Percentiles rank a stretch among this genome's conserved stretches.
Evolutionary conservation across 2,329 filamentous ascomycete species (phyloP).

Genomic region (Exserohilum rostratum): DNA sequence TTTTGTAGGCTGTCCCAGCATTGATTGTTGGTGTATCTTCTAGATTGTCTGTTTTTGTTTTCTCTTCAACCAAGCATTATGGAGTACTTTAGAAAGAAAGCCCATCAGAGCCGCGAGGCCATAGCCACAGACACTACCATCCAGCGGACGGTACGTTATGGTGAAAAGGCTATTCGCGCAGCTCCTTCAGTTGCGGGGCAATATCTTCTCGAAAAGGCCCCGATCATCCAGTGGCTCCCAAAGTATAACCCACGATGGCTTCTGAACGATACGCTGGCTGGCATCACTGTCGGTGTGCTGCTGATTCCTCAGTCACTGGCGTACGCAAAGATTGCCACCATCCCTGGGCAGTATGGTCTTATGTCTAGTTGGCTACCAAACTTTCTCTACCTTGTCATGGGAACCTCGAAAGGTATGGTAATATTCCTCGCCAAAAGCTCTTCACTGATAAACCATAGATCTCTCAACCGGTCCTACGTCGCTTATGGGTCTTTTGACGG

Average conservation of each 20-base stretch:
- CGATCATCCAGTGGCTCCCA: conserved; percentile 68
- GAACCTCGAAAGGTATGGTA: conserved; percentile 58
- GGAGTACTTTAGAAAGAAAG: conserved; percentile 28
- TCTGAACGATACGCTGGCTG: conserved; percentile 66
- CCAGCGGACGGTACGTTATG: conserved; percentile 35
- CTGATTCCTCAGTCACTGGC: conserved; percentile 96
- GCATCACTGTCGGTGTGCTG: conserved; percentile 73
- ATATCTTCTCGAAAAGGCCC: conserved; percentile 66
- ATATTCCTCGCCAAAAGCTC: neutral
- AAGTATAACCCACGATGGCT: conserved; percentile 67
- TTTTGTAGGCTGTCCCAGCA: neutral
- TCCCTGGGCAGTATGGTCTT: conserved; percentile 87
- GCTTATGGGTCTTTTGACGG: conserved; percentile 67
- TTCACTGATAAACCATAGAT: conserved; percentile 60
- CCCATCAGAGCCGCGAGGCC: conserved; percentile 21
- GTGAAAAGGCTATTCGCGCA: conserved; percentile 42
- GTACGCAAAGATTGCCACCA: conserved; percentile 88
- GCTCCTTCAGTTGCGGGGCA: conserved; percentile 61
- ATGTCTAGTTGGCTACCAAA: conserved; percentile 93
- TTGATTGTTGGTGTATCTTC: neutral
- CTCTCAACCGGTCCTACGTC: conserved; percentile 69
- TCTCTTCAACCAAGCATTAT: conserved; percentile 16
- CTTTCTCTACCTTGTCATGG: conserved; percentile 97
- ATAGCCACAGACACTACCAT: conserved; percentile 38
- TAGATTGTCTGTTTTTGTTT: neutral